phyloP scores from a whole-genome alignment of 2,329 filamentous ascomycete genomes.

The Phyllachora maydis region DNA sequence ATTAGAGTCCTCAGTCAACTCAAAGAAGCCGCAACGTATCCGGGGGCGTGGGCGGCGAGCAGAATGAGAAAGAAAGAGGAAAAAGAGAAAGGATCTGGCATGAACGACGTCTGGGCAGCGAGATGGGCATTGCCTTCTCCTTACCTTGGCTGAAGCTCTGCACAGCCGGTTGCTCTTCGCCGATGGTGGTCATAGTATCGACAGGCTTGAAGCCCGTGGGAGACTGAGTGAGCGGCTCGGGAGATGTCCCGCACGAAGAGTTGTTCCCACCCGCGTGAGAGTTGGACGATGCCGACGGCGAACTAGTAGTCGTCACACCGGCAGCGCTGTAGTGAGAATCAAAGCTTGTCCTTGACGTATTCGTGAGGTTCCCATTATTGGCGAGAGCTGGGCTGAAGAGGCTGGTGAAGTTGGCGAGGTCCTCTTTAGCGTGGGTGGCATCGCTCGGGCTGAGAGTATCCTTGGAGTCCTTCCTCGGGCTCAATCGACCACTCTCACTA shows the following conservation, averaged over 20 bases:
- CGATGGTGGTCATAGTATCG: conserved; percentile 42
- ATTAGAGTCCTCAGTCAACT: conserved; percentile 1
- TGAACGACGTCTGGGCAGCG: background rate
- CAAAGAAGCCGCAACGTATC: background rate
- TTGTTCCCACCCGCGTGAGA: conserved; percentile 33
- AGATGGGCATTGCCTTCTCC: conserved; percentile 1
- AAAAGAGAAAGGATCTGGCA: too few species aligned
- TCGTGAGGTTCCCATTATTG: conserved; percentile 18
- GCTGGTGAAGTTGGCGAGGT: conserved; percentile 30
- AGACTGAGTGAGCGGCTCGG: conserved; percentile 55
- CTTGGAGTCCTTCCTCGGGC: conserved; percentile 12
- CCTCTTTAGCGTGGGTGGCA: conserved; percentile 20
- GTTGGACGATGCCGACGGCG: conserved; percentile 41
- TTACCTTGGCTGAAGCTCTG: conserved; percentile 21
- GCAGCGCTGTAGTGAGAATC: conserved; percentile 28
- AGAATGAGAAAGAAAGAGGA: background rate
- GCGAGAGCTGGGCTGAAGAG: conserved; percentile 36
- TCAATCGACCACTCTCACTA: conserved; percentile 12
- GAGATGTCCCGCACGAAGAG: conserved; percentile 57
- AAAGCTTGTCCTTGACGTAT: conserved; percentile 25
- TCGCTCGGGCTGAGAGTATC: conserved; percentile 12
- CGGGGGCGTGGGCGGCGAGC: background rate
- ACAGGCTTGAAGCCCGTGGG: conserved; percentile 43
- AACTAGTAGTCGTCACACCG: conserved; percentile 35
- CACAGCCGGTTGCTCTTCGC: conserved; percentile 39